A percentile compares a stretch with the other conserved stretches of the same genome.
Evolutionary conservation across 768 basidiomycete genomes (phyloP).

Genomic region (Hirschioporus abietinus): DNA sequence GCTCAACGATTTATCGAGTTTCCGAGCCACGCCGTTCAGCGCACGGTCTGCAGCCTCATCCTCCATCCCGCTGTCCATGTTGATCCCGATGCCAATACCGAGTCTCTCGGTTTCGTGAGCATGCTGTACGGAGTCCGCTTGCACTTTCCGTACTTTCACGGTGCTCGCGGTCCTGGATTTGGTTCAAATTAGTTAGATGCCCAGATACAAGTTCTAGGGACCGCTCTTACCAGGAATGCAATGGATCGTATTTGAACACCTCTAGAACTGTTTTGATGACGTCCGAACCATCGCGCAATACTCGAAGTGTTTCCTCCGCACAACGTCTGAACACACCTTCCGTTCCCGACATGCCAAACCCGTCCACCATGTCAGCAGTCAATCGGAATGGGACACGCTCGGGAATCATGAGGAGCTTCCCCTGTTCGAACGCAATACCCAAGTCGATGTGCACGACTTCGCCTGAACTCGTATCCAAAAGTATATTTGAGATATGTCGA

Average conservation of each 20-base stretch:
- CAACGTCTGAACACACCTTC: constrained; percentile 94
- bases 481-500: constrained; percentile 87
- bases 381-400: constrained; percentile 94
- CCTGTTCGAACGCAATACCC: constrained; percentile 97
- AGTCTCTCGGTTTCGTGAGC: constrained; percentile 29
- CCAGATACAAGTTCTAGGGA: not conserved
- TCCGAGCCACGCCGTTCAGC: constrained; percentile 69
- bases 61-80: constrained; percentile 59
- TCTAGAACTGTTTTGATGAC: constrained; percentile 93
- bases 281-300: constrained; percentile 77
- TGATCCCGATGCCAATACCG: constrained; percentile 50
- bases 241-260: constrained; percentile 94
- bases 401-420: constrained; percentile 69
- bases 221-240: constrained; percentile 75
- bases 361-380: constrained; percentile 91
- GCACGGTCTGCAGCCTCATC: constrained; percentile 91
- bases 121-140: constrained; percentile 30
- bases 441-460: constrained; percentile 95
- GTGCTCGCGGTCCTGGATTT: constrained; percentile 74
- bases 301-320: constrained; percentile 90
- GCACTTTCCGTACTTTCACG: constrained; percentile 62
- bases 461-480: constrained; percentile 76
- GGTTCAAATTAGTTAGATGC: not conserved
- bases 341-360: constrained; percentile 84
- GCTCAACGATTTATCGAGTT: constrained; percentile 80